A percentile compares a stretch with the other conserved stretches of the same genome.
Conservation (phyloP, 2,329 filamentous ascomycete species). For the Fusarium piperis region DNA sequence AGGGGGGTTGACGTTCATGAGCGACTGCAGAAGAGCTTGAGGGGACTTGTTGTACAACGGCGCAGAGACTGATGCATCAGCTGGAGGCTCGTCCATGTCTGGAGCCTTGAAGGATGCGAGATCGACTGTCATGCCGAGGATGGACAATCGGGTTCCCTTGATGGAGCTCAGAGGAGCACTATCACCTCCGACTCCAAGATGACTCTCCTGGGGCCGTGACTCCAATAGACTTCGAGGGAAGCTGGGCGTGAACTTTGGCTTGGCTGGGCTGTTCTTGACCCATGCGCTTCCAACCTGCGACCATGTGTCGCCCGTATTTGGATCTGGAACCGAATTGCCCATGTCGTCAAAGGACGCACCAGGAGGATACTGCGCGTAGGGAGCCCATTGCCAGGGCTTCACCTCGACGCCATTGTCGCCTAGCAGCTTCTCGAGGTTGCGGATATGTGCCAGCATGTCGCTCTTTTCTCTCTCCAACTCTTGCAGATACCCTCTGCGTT, state of each 20-base stretch:
- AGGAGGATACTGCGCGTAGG: conserved; percentile 43
- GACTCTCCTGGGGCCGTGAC: conserved; percentile 66
- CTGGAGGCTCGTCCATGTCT: conserved; percentile 68
- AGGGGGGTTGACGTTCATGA: conserved; percentile 67
- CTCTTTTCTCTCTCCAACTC: conserved; percentile 77
- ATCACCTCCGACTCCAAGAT: conserved; percentile 72
- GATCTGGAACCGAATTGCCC: conserved; percentile 35
- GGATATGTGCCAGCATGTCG: conserved; percentile 73
- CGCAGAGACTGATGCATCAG: conserved; percentile 50
- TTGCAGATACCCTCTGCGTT: conserved; percentile 80
- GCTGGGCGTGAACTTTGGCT: conserved; percentile 32
- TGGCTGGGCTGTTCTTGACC: conserved; percentile 47
- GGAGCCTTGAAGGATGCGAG: conserved; percentile 75
- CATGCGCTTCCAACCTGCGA: conserved; percentile 46
- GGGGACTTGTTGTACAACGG: conserved; percentile 77
- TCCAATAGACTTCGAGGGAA: conserved; percentile 50
- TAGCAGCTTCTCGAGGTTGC: conserved; percentile 74
- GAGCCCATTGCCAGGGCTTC: conserved; percentile 56
- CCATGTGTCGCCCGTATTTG: conserved; percentile 44
- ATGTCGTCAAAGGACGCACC: conserved; percentile 40
- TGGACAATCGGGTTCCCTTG: conserved; percentile 78
- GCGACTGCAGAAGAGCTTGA: conserved; percentile 73
- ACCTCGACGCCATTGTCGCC: conserved; percentile 69
- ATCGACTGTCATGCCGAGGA: conserved; percentile 83
- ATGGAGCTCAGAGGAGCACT: conserved; percentile 76